These are phyloP conservation scores for Chaetomium cochliodes DNA, from an alignment of 495 filamentous ascomycete species.

Conservation along the genomic window DNA sequence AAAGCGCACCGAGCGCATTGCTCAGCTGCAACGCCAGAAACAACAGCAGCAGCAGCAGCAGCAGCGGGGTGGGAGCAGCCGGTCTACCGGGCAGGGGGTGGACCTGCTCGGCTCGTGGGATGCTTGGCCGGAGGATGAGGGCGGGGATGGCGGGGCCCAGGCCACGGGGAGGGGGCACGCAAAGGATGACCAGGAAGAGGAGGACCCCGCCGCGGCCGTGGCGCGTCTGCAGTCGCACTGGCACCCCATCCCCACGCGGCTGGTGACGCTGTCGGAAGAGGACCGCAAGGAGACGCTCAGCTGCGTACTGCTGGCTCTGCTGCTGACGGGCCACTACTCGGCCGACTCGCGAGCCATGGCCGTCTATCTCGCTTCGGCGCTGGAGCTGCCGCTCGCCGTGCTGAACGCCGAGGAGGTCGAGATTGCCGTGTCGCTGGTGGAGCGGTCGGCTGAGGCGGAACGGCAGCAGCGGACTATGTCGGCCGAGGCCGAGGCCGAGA, in stretches of 20 bases:
- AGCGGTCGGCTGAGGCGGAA: conserved; percentile 40
- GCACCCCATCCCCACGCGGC: conserved; percentile 47
- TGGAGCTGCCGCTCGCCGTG: conserved; percentile 57
- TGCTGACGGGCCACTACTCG: conserved; percentile 70
- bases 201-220: conserved; percentile 30
- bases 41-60: conserved; percentile 16
- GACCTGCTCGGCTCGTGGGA: conserved; percentile 29
- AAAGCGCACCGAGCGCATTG: conserved; percentile 34
- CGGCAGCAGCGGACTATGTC: conserved; percentile 58
- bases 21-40: conserved; percentile 17
- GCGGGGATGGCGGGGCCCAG: neutral
- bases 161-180: neutral
- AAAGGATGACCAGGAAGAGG: neutral
- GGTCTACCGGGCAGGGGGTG: conserved; percentile 32
- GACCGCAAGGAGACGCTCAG: conserved; percentile 51
- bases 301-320: conserved; percentile 65
- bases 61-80: conserved; percentile 11
- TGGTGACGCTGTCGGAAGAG: conserved; percentile 40
- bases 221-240: conserved; percentile 42
- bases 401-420: conserved; percentile 67
- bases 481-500: conserved; percentile 65
- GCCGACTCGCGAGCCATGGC: conserved; percentile 69
- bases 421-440: conserved; percentile 69
- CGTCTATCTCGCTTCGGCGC: conserved; percentile 61
- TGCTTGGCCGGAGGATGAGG: conserved; percentile 18